Conservation (phyloP, 108 stramenopile genomes). For the Cyclotella cryptica region DNA sequence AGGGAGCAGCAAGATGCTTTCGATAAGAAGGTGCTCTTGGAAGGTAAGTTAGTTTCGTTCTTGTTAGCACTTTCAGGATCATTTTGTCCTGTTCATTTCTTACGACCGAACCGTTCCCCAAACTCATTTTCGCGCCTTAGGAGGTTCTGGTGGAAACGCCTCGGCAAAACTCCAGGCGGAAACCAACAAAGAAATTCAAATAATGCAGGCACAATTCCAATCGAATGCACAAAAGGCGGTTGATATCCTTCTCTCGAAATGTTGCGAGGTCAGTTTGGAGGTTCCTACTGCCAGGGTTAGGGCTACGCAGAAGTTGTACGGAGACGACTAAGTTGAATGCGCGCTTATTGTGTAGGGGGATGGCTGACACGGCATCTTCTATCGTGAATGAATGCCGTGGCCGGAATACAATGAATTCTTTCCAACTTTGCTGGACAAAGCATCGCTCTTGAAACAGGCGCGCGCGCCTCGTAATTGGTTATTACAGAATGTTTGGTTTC, state of each 20-base stretch:
- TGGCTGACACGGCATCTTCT: background rate
- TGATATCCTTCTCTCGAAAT: constrained; percentile 91
- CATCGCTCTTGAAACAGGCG: too few relatives aligned
- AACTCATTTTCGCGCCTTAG: constrained; percentile 40
- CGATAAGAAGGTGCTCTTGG: constrained; percentile 77
- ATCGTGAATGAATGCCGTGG: too few relatives aligned
- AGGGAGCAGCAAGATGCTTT: constrained; percentile 92
- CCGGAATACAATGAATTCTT: too few relatives aligned
- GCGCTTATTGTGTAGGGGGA: background rate
- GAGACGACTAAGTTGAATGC: constrained; percentile 32
- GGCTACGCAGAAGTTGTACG: constrained; percentile 87
- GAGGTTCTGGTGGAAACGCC: constrained; percentile 76
- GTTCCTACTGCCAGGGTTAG: constrained; percentile 92
- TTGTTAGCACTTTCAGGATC: background rate
- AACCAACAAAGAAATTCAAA: constrained; percentile 79
- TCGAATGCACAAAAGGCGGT: constrained; percentile 91
- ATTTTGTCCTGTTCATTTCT: background rate
- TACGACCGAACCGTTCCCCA: background rate
- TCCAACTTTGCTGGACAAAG: too few relatives aligned
- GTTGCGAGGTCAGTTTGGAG: constrained; percentile 93
- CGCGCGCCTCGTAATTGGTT: too few relatives aligned
- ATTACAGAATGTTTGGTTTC: too few relatives aligned
- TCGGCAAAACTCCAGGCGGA: constrained; percentile 87
- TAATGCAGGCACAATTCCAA: constrained; percentile 82
- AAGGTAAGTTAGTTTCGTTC: constrained; percentile 27